phyloP scores from a whole-genome alignment of 2,329 filamentous ascomycete genomes.

The Sarocladiaceae sp. region DNA sequence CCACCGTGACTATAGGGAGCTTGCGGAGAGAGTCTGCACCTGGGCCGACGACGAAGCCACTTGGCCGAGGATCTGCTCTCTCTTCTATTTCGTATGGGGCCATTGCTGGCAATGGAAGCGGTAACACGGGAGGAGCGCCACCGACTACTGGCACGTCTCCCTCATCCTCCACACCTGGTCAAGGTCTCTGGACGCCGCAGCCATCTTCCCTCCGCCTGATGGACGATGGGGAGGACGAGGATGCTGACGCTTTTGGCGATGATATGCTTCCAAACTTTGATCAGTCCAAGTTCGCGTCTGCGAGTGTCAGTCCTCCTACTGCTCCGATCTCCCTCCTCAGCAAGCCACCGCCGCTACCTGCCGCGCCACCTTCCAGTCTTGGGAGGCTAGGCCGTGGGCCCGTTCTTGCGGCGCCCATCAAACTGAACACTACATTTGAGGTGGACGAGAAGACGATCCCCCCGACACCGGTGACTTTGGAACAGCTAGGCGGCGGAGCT shows the following conservation, averaged over 20 bases:
- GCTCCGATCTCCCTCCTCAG: neutral
- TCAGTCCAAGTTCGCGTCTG: slow-evolving; percentile 25
- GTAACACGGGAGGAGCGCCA: slow-evolving; percentile 4
- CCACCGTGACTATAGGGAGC: slow-evolving; percentile 15
- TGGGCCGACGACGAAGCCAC: slow-evolving; percentile 12
- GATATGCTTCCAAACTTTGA: slow-evolving; percentile 42
- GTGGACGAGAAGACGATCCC: slow-evolving; percentile 9
- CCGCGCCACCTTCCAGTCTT: slow-evolving; percentile 1
- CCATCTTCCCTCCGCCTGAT: slow-evolving; percentile 36
- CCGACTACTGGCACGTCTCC: slow-evolving; percentile 15
- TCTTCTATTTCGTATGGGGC: slow-evolving; percentile 6
- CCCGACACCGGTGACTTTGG: slow-evolving; percentile 17
- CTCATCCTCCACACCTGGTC: slow-evolving; percentile 15
- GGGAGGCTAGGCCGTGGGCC: slow-evolving; percentile 15
- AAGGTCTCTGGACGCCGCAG: slow-evolving; percentile 26
- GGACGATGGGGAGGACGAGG: slow-evolving; percentile 40
- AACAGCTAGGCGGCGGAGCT: slow-evolving; percentile 29
- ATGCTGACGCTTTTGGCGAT: slow-evolving; percentile 37
- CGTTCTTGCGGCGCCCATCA: slow-evolving; percentile 29
- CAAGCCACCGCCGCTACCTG: neutral
- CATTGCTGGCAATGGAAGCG: slow-evolving; percentile 8
- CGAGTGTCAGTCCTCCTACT: neutral
- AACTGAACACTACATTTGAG: slow-evolving; percentile 25
- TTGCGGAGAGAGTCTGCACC: slow-evolving; percentile 13
- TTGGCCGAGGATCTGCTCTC: slow-evolving; percentile 13